Conservation (phyloP, 1,139 yeast species). For the Yamadazyma triangularis region DNA sequence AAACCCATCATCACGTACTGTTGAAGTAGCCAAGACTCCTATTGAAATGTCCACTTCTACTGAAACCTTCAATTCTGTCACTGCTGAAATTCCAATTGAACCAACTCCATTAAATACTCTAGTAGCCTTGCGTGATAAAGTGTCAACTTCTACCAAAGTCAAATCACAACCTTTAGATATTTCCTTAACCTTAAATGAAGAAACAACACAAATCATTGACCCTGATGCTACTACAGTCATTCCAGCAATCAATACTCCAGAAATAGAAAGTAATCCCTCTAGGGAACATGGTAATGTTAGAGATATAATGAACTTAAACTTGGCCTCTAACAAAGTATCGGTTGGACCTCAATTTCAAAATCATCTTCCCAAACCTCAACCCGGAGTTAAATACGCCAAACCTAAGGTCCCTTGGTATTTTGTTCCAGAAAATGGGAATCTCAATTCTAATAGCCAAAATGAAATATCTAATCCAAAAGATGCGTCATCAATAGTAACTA, state of each 20-base stretch:
- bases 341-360: conserved; percentile 22
- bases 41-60: no score
- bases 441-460: no score
- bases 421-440: background rate
- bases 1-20: no score
- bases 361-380: conserved; percentile 7
- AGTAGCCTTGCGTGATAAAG: no score
- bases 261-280: background rate
- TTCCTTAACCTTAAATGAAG: no score
- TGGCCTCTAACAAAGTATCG: conserved; percentile 19
- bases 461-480: no score
- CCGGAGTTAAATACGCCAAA: conserved; percentile 15
- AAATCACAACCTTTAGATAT: no score
- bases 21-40: no score
- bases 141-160: no score
- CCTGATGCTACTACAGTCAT: background rate
- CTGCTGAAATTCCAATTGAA: no score
- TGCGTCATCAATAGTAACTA: background rate
- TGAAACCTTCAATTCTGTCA: no score
- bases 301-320: conserved; percentile 17
- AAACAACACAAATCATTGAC: background rate
- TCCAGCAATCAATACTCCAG: background rate
- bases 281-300: conserved; percentile 9
- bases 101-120: no score
- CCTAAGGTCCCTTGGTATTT: conserved; percentile 15